A percentile compares a stretch with the other conserved stretches of the same genome.
Evolutionary conservation across 1,284 basidiomycete species (phyloP).

Genomic region (Ustilago sp.): DNA sequence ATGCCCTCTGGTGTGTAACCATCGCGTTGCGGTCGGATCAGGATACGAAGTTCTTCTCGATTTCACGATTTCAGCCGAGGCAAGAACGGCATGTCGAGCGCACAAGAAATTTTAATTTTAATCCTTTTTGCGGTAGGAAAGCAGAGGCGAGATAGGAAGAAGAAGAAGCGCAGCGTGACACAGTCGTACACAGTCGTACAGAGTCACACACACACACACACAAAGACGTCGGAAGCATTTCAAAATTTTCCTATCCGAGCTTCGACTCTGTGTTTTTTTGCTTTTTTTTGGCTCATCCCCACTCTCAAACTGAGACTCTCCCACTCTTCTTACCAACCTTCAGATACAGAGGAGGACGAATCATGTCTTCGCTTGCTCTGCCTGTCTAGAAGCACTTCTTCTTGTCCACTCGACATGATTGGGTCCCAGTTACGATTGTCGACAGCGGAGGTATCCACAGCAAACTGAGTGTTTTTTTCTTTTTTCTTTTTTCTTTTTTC

Average conservation of each 20-base stretch:
- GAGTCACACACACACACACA: neutral
- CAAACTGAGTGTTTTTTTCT: neutral
- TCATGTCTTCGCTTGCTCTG: neutral
- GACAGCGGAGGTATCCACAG: slow-evolving; percentile 2
- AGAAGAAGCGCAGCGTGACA: neutral
- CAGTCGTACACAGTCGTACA: no score
- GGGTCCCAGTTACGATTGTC: neutral
- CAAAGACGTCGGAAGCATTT: neutral
- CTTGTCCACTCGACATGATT: neutral
- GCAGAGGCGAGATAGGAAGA: neutral
- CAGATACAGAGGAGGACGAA: neutral
- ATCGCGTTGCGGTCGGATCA: slow-evolving; percentile 13
- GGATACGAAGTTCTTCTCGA: slow-evolving; percentile 1
- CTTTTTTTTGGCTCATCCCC: neutral
- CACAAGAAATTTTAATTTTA: neutral
- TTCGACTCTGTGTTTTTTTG: neutral
- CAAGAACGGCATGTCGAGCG: slow-evolving; percentile 3
- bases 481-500: neutral
- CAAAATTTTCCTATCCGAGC: slow-evolving; percentile 18
- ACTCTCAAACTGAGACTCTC: neutral
- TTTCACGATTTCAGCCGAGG: neutral
- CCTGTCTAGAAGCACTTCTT: neutral
- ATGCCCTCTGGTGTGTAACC: neutral
- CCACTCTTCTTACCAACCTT: neutral
- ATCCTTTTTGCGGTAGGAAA: neutral